Percentiles rank a stretch among this genome's conserved stretches.
These are phyloP conservation scores for Bondarzewia mesenterica DNA, from an alignment of 1,284 basidiomycete species.

Conservation along the genomic window DNA sequence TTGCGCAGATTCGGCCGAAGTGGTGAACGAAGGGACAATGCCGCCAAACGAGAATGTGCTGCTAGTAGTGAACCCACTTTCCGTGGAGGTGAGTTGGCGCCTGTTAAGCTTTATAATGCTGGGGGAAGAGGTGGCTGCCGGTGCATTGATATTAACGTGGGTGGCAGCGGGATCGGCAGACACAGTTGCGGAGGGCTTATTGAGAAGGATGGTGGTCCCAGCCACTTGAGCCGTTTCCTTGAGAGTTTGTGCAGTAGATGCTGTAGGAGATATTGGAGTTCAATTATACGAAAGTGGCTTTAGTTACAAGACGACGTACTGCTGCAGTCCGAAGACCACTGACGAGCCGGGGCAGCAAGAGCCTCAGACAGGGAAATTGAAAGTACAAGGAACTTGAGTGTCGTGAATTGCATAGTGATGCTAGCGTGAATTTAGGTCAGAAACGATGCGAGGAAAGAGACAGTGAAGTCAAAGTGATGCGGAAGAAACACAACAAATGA, in stretches of 20 bases:
- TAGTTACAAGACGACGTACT: background rate
- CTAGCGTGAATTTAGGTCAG: background rate
- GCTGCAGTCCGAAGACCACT: background rate
- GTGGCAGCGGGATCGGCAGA: background rate
- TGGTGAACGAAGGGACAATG: background rate
- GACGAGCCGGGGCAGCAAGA: constrained; percentile 1
- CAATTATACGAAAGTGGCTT: no score
- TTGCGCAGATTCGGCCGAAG: background rate
- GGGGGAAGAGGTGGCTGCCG: background rate
- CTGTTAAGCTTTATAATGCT: constrained; percentile 3
- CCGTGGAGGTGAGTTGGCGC: background rate
- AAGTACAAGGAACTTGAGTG: background rate
- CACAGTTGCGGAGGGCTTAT: background rate
- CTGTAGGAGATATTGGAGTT: no score
- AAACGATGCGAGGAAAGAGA: background rate
- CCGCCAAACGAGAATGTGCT: background rate
- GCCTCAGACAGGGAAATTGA: background rate
- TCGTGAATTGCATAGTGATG: constrained; percentile 1
- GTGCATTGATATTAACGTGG: background rate
- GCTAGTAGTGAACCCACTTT: background rate
- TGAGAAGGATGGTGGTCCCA: background rate
- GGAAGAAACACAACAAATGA: background rate
- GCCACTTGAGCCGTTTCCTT: no score
- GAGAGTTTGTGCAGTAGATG: no score
- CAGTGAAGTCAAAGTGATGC: background rate